Percentiles rank a stretch among this genome's conserved stretches.
Evolutionary conservation across 768 basidiomycete species (phyloP).

Genomic region (Boletus insuetus): DNA sequence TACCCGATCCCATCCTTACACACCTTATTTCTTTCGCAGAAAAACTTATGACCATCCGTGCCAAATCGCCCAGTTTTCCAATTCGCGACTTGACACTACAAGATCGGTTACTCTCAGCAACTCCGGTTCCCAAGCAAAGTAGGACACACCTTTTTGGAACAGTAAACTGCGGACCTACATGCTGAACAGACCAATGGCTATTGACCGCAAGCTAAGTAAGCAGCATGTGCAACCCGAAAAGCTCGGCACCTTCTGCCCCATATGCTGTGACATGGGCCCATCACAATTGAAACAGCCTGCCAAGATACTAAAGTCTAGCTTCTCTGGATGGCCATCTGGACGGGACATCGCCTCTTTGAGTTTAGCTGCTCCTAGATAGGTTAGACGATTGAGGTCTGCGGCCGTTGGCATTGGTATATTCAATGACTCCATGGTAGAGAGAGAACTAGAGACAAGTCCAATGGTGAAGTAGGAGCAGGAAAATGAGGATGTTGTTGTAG

Average conservation of each 20-base stretch:
- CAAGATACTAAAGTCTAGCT: slow-evolving; percentile 26
- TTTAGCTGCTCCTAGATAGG: slow-evolving; percentile 27
- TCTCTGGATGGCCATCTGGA: slow-evolving; percentile 28
- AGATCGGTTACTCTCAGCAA: slow-evolving; percentile 1
- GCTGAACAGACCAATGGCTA: slow-evolving; percentile 29
- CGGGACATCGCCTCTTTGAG: slow-evolving; percentile 26
- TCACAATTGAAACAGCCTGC: slow-evolving; percentile 26
- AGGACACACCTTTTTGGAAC: slow-evolving; percentile 25
- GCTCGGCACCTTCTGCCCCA: slow-evolving; percentile 20
- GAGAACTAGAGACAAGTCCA: not conserved
- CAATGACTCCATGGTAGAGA: slow-evolving; percentile 14
- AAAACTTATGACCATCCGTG: slow-evolving; percentile 30
- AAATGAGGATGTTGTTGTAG: not conserved
- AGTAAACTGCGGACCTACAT: slow-evolving; percentile 31
- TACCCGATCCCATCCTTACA: slow-evolving; percentile 1
- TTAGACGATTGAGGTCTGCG: slow-evolving; percentile 26
- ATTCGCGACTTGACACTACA: slow-evolving; percentile 35
- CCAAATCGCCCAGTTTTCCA: slow-evolving; percentile 34
- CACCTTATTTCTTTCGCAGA: slow-evolving; percentile 37
- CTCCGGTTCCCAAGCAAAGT: not conserved
- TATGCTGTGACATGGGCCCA: slow-evolving; percentile 2
- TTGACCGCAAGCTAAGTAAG: not conserved
- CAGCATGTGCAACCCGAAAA: not conserved
- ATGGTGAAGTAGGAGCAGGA: not conserved
- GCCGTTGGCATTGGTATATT: slow-evolving; percentile 22